Conservation (phyloP, 176 grass and related monocot genomes). For the Ensete glaucum region DNA sequence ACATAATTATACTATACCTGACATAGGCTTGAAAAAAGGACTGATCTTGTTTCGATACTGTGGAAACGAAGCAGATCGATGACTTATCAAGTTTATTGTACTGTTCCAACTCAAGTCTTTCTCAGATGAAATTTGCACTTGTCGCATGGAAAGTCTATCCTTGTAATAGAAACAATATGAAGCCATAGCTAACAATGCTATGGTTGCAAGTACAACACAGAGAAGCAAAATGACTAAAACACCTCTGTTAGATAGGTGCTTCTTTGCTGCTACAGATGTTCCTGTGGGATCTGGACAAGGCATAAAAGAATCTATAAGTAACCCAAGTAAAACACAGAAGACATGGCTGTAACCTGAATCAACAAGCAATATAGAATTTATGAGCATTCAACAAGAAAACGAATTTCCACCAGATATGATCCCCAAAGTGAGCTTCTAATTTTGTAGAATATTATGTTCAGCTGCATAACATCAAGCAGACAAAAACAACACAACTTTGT, state of each 20-base stretch:
- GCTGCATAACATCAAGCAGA: background rate
- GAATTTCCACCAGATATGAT: too few species aligned
- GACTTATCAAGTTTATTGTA: constrained; percentile 63
- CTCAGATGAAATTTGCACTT: constrained; percentile 40
- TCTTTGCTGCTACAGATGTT: constrained; percentile 31
- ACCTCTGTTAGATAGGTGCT: constrained; percentile 43
- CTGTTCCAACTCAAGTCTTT: constrained; percentile 78
- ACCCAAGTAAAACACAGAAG: background rate
- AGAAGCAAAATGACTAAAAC: constrained; percentile 60
- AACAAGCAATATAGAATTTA: background rate
- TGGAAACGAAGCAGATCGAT: constrained; percentile 46
- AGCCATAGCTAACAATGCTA: constrained; percentile 41
- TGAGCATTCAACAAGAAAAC: too few species aligned
- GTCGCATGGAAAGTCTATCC: constrained; percentile 40
- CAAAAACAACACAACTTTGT: background rate
- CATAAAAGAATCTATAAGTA: constrained; percentile 5
- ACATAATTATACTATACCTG: constrained; percentile 29
- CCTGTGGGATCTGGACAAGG: constrained; percentile 31
- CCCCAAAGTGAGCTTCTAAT: too few species aligned
- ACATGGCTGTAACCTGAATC: background rate
- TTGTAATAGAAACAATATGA: constrained; percentile 68
- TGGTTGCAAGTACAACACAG: constrained; percentile 53
- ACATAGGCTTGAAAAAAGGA: constrained; percentile 28
- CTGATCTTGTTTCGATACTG: constrained; percentile 28
- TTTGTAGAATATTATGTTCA: background rate